Base-by-base conservation (phyloP, 352 stramenopile species). In the Phytophthora pini region DNA sequence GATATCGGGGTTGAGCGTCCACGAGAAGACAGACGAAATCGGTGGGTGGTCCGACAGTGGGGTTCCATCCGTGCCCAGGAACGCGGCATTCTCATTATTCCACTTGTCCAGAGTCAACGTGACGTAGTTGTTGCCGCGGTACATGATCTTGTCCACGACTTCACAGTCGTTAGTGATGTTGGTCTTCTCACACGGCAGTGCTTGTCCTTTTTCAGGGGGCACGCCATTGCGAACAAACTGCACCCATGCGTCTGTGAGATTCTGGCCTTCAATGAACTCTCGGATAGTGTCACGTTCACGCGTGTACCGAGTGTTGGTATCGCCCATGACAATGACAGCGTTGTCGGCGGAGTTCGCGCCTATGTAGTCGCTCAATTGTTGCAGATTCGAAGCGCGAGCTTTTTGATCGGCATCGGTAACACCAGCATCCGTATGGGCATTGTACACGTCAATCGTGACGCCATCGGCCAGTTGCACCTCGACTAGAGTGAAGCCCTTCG, bases 91-190 rank as follows among this genome's bases (percentile, higher is more conserved):
- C 61, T 85, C 73, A 26, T 79, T 85, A 44, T 54, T 64, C 63
- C 63, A 79, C 47, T 63, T 61, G 12, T 79, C 58, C 2, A 79
- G 51, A 4, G 72, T 73, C 50, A 82, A 51, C 2, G 46, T 67
- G 56, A 82, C 62, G 53, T 72, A 66, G 62, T 82, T 82, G 74
- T 78, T 85, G 54, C 74, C 66, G 13, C 77, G 74, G 57, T 77
- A 85, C 45, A 85, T 48, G 44, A 85, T 81, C 65, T 85, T 85
- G 74, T 82, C 77, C 5, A 85, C 74, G 24, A 82, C 74, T 20
- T 85, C 77, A 24, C 77, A 85, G 31, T n/a, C n/a, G n/a, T n/a
- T n/a, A n/a, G n/a, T n/a, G n/a, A n/a, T n/a, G n/a, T n/a, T n/a
- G n/a, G n/a, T n/a, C n/a, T n/a, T n/a, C n/a, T n/a, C n/a, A n/a